Evolutionary conservation across 1,139 yeast species (phyloP).

Genomic region (Wickerhamomyces sp.): DNA sequence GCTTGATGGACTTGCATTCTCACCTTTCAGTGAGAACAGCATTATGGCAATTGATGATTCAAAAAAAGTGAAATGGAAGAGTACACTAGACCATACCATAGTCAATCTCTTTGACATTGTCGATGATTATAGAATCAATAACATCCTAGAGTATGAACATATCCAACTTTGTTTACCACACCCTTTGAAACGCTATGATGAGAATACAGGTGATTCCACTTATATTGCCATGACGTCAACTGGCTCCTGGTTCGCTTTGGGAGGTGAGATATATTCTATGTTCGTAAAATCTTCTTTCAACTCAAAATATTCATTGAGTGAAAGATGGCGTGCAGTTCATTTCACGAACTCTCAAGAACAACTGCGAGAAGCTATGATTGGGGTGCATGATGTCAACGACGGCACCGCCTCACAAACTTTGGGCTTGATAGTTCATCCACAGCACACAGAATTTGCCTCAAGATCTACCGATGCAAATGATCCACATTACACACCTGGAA

Average conservation of each 20-base stretch:
- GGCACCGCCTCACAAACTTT: conserved; percentile 4
- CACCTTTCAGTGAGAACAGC: conserved; percentile 78
- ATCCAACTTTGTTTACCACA: conserved; percentile 54
- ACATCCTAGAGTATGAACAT: conserved; percentile 20
- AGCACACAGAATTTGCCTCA: conserved; percentile 15
- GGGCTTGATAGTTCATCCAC: conserved; percentile 16
- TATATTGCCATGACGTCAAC: conserved; percentile 18
- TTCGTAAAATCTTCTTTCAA: conserved; percentile 75
- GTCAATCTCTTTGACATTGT: conserved; percentile 73
- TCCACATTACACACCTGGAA: conserved; percentile 6
- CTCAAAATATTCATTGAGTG: conserved; percentile 49
- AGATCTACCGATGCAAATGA: conserved; percentile 6
- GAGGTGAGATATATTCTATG: conserved; percentile 72
- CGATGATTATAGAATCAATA: conserved; percentile 26
- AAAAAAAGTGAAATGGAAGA: conserved; percentile 77
- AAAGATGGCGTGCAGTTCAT: conserved; percentile 35
- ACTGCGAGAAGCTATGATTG: conserved; percentile 36
- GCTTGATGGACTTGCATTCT: conserved; percentile 68
- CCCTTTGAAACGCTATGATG: conserved; percentile 37
- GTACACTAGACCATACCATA: conserved; percentile 57
- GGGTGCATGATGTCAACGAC: conserved; percentile 36
- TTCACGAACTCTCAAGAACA: conserved; percentile 28
- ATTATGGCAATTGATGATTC: conserved; percentile 60
- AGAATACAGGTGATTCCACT: conserved; percentile 22
- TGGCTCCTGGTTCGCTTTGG: conserved; percentile 74